These are phyloP conservation scores for Tricholoma sp. DNA, from an alignment of 768 basidiomycete species.

Conservation along the genomic window DNA sequence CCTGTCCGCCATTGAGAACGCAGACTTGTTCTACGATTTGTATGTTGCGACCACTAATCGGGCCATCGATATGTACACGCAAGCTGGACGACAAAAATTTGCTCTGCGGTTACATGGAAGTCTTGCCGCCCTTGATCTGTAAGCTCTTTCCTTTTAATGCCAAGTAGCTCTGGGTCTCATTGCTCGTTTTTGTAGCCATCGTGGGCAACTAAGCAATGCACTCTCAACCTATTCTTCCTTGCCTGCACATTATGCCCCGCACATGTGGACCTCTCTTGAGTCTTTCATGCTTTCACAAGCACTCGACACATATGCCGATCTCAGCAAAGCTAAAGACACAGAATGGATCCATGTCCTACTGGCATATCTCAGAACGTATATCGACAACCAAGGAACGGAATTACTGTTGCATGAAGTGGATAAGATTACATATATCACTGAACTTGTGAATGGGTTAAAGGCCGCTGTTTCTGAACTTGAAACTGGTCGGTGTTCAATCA, in stretches of 20 bases:
- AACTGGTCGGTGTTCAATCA: slow-evolving; percentile 35
- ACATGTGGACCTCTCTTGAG: slow-evolving; percentile 76
- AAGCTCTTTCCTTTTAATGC: slow-evolving; percentile 26
- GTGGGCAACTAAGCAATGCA: slow-evolving; percentile 57
- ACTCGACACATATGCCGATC: slow-evolving; percentile 55
- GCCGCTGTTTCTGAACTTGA: slow-evolving; percentile 47
- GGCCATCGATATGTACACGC: slow-evolving; percentile 80
- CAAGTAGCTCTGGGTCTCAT: background rate
- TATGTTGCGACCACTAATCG: slow-evolving; percentile 74
- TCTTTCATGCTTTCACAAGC: slow-evolving; percentile 74
- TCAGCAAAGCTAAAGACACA: slow-evolving; percentile 55
- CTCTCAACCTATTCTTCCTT: slow-evolving; percentile 70
- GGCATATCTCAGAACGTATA: slow-evolving; percentile 68
- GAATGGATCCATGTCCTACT: slow-evolving; percentile 82
- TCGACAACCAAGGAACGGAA: slow-evolving; percentile 48
- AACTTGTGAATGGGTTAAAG: slow-evolving; percentile 45
- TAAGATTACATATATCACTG: slow-evolving; percentile 44
- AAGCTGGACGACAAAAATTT: slow-evolving; percentile 79
- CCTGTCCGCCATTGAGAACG: slow-evolving; percentile 47
- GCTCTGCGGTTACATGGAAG: slow-evolving; percentile 82
- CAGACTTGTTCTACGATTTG: slow-evolving; percentile 66
- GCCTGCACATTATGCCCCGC: slow-evolving; percentile 82
- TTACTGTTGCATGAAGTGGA: slow-evolving; percentile 50
- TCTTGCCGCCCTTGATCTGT: slow-evolving; percentile 88
- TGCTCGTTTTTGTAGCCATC: slow-evolving; percentile 43